These are phyloP conservation scores for Miscanthus lutarioriparius DNA, from an alignment of 176 grass and related monocot genomes.

Conservation along the genomic window DNA sequence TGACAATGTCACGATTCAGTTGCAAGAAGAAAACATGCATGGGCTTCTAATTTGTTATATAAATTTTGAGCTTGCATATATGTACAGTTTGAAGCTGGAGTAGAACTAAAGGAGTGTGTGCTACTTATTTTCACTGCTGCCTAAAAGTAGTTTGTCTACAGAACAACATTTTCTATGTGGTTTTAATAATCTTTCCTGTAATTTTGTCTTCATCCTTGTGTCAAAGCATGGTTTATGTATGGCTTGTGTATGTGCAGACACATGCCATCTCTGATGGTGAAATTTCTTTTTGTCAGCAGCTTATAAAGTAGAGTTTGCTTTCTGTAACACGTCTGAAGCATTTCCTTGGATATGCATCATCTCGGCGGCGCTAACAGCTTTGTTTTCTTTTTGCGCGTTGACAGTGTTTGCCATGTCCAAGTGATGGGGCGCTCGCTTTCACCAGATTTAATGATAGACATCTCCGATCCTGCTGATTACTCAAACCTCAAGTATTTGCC, in stretches of 20 bases:
- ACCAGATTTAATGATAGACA: slow-evolving; percentile 52
- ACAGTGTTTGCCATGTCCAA: slow-evolving; percentile 75
- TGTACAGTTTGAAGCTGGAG: neutral
- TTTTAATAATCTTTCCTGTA: neutral
- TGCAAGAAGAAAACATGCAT: neutral
- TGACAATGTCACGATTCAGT: neutral
- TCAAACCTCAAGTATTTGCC: slow-evolving; percentile 66
- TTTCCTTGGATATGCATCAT: slow-evolving; percentile 18
- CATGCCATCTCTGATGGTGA: neutral
- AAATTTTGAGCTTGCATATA: slow-evolving; percentile 23
- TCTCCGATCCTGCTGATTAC: slow-evolving; percentile 12
- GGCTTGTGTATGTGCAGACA: neutral
- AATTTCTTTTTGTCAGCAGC: neutral
- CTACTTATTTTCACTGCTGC: neutral
- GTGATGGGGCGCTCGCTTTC: slow-evolving; percentile 64
- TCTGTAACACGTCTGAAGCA: neutral
- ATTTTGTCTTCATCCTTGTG: neutral
- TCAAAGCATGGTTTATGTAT: neutral
- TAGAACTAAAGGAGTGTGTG: neutral
- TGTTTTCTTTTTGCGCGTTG: slow-evolving; percentile 19
- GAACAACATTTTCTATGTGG: neutral
- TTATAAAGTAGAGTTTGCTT: neutral
- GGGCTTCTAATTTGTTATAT: neutral
- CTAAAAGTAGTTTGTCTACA: neutral
- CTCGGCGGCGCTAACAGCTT: neutral